Conservation (phyloP, 2,329 filamentous ascomycete species). For the Drechslerella coelobrocha region DNA sequence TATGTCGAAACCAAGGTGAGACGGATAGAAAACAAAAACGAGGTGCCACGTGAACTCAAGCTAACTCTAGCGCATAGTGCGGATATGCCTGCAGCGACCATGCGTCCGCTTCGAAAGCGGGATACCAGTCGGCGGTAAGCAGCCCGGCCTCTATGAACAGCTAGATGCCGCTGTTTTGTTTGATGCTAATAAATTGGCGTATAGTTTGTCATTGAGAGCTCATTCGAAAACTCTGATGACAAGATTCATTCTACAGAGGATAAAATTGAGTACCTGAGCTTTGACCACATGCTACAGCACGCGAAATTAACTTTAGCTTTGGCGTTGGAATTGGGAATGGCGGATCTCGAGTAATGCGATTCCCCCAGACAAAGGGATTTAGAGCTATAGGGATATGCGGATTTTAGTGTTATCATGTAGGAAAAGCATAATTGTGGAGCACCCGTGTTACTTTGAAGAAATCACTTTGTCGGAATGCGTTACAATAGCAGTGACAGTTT, state of each 20-base stretch:
- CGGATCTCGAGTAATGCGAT: conserved; percentile 66
- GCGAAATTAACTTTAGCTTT: conserved; percentile 82
- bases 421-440: no score
- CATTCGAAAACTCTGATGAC: conserved; percentile 70
- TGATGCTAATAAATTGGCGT: conserved; percentile 61
- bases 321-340: conserved; percentile 82
- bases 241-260: conserved; percentile 76
- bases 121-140: conserved; percentile 67
- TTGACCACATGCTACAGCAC: conserved; percentile 92
- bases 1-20: conserved; percentile 71
- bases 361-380: background rate
- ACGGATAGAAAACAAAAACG: background rate
- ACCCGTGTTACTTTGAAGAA: conserved; percentile 42
- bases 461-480: background rate
- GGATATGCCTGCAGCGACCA: conserved; percentile 72
- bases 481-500: background rate
- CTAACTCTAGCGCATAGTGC: conserved; percentile 62
- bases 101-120: conserved; percentile 70
- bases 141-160: background rate
- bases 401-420: no score
- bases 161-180: background rate
- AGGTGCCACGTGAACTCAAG: background rate
- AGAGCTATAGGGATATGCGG: no score
- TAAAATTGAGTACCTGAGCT: conserved; percentile 74
- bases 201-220: conserved; percentile 76